These are phyloP conservation scores for Vicia sativa DNA, from an alignment of 306 rosid genomes.

Conservation along the genomic window DNA sequence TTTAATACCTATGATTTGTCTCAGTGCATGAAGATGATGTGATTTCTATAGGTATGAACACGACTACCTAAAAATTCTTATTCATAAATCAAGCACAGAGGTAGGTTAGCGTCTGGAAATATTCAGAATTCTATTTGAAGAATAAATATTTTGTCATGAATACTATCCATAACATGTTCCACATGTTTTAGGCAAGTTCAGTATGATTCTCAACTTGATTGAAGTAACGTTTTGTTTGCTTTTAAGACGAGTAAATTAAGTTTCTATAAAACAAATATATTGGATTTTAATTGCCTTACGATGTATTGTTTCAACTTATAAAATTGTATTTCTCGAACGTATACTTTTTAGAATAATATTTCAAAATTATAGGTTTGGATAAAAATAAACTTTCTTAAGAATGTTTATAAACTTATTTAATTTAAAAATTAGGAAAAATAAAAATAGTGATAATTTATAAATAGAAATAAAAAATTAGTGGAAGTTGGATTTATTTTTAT, in stretches of 20 bases:
- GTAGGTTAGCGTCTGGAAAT: not conserved
- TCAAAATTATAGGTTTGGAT: too few species aligned
- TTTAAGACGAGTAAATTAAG: not conserved
- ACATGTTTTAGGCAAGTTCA: not conserved
- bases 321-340: too few species aligned
- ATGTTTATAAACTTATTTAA: too few species aligned
- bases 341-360: too few species aligned
- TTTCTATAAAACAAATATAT: not conserved
- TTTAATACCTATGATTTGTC: not conserved
- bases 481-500: too few species aligned
- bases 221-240: slow-evolving; percentile 14
- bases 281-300: too few species aligned
- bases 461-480: too few species aligned
- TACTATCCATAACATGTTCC: slow-evolving; percentile 13
- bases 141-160: not conserved
- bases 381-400: too few species aligned
- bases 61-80: slow-evolving; percentile 49
- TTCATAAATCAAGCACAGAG: not conserved
- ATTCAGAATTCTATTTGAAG: not conserved
- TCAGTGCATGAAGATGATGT: slow-evolving; percentile 34
- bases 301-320: too few species aligned
- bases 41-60: slow-evolving; percentile 43
- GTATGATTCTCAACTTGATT: not conserved
- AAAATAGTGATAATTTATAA: too few species aligned
- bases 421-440: too few species aligned